Evolutionary conservation across 768 basidiomycete genomes (phyloP), one percentile per base, ranked within the genome.

Genomic region (Calocybe gangraenosa): DNA sequence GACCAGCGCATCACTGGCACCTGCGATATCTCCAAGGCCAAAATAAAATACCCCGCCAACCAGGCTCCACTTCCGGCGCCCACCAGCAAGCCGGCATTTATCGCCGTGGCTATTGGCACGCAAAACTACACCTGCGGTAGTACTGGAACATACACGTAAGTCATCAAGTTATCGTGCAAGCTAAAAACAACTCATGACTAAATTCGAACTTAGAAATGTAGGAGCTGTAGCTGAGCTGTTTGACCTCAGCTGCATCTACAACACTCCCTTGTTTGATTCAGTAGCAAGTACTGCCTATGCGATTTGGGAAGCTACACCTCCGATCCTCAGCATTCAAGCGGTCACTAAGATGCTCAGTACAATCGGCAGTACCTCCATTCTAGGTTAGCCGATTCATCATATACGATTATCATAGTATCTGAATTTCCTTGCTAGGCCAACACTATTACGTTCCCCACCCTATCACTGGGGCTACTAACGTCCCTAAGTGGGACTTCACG

Each of bases 401-500:
- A 14, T 6, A 19, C 11, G 1, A 8, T n/a, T 4, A 14, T 25
- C 8, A 36, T 7, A 23, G 34, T 3, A 22, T 14, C 18, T 34
- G 2, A 42, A 13, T 13, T n/a, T 32, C 9, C 22, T 22, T 23
- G 44, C 23, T 51, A 54, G 74, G 74, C 11, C 69, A 78, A 48
- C 81, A 85, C 52, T 82, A 74, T 66, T 86, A 81, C 58, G 65
- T 78, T 28, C 57, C 65, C 0, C 75, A 75, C 57, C 64, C 73
- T 3, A 48, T 64, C 40, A 61, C 67, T 3, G 72, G 69, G 3
- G 58, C 59, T 2, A 74, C 72, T 13, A 25, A 65, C 21, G 63
- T 65, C 44, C 79, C 82, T 1, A 69, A 74, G 51, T 79, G 79
- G 72, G 82, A 83, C 59, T 78, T 78, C 62, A 70, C 73, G 9